Percentiles rank a stretch among this genome's conserved stretches.
Evolutionary conservation across 2,329 filamentous ascomycete genomes (phyloP).

Genomic region (Neospermospora avenae): DNA sequence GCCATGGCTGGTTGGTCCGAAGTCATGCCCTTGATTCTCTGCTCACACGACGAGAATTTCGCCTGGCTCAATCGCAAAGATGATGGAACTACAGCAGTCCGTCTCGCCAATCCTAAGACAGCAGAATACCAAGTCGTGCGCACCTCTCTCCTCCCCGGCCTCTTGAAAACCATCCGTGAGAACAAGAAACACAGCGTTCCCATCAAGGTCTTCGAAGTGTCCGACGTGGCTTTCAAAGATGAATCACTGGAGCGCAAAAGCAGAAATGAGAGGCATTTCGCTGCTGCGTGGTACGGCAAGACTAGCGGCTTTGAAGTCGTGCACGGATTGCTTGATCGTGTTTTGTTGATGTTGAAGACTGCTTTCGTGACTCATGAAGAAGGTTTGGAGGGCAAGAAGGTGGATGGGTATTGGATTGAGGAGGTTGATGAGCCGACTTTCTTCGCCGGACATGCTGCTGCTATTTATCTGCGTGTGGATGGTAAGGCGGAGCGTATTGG

Average conservation of each 20-base stretch:
- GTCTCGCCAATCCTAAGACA: constrained; percentile 89
- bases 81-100: constrained; percentile 77
- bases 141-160: constrained; percentile 78
- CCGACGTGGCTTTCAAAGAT: constrained; percentile 92
- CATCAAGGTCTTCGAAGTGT: constrained; percentile 89
- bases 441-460: constrained; percentile 84
- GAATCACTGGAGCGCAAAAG: constrained; percentile 75
- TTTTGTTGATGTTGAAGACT: constrained; percentile 87
- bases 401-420: constrained; percentile 87
- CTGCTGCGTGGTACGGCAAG: constrained; percentile 94
- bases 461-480: constrained; percentile 71
- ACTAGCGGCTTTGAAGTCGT: constrained; percentile 92
- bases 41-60: constrained; percentile 98
- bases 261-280: constrained; percentile 91
- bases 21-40: constrained; percentile 93
- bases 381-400: constrained; percentile 49
- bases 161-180: constrained; percentile 90
- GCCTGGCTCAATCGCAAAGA: constrained; percentile 89
- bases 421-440: constrained; percentile 89
- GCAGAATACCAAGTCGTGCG: constrained; percentile 91
- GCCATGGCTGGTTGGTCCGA: constrained; percentile 96
- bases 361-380: constrained; percentile 77
- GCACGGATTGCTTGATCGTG: constrained; percentile 86
- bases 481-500: constrained; percentile 78
- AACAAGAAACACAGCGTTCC: constrained; percentile 87